Base-by-base conservation (phyloP, 306 rosid genomes). In the Arachis hypogaea region DNA sequence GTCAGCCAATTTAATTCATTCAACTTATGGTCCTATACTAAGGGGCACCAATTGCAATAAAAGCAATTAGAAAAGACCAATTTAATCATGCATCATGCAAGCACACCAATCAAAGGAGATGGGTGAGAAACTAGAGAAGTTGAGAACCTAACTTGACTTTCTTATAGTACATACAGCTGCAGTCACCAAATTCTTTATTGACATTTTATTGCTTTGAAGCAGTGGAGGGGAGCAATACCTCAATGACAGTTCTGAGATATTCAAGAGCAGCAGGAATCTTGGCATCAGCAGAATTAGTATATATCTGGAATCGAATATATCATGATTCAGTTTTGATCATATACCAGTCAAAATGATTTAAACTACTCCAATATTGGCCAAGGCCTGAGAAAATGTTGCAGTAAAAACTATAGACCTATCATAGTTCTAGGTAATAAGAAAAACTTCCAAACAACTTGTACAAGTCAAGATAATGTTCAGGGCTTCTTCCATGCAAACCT, bases 201-300 rank as follows among this genome's bases (percentile, higher is more conserved):
- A 50, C 68, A 58, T 51, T 72, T 33, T 11, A 47, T 51, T 59
- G 12, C 61, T 73, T 51, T 71, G 60, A 77, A 71, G 16, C 59
- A 12, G 11, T 66, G 22, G 28, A 63, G 59, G 16, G 65, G 50
- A 44, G 45, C 61, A 66, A 49, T 89, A 93, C 98, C 98, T 91
- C 98, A 58, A 91, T 82, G 51, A 89, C 91, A 77, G 98, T 94
- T 77, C 86, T 95, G 70, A 94, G 74, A 85, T 94, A 94, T 75
- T 91, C 96, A 81, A 91, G 80, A 83, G 89, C 97, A 47, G 97
- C 88, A 4, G 95, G 98, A 79, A 91, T 91, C 87, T 94, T 94
- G 72, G 95, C 98, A 86, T 84, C 96, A 11, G 98, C 98, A 74
- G 98, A 91, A 63, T 89, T 94, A 4, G 86, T 91, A 81, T 88